Evolutionary conservation across 371 early-diverging fungal species (phyloP).

Genomic region (Saksenaea vasiformis): DNA sequence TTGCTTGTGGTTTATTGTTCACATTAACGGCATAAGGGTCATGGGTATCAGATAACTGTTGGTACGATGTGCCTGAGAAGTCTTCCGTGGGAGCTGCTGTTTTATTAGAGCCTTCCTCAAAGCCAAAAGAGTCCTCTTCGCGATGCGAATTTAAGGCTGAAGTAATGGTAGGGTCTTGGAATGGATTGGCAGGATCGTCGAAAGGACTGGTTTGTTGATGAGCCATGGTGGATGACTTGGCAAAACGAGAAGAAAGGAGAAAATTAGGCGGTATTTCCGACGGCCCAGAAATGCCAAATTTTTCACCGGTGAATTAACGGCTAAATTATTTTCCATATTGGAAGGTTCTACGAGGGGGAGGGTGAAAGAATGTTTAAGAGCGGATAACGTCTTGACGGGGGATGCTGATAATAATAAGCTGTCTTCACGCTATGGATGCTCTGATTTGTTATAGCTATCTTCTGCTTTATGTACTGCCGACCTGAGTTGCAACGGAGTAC

Average conservation of each 20-base stretch:
- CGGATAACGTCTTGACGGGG: too few species aligned
- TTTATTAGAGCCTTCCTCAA: slow-evolving; percentile 18
- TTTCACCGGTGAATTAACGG: too few species aligned
- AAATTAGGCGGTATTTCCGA: too few species aligned
- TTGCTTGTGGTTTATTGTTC: slow-evolving; percentile 10
- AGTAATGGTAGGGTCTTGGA: slow-evolving; percentile 62
- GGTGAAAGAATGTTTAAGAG: too few species aligned
- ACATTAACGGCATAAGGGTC: slow-evolving; percentile 34
- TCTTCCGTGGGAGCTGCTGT: slow-evolving; percentile 21
- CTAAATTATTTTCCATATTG: too few species aligned
- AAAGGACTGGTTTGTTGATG: slow-evolving; percentile 43
- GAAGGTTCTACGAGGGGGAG: too few species aligned
- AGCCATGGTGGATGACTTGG: slow-evolving; percentile 5
- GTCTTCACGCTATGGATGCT: too few species aligned
- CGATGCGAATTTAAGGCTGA: slow-evolving; percentile 48
- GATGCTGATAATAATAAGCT: too few species aligned
- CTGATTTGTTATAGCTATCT: too few species aligned
- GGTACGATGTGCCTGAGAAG: slow-evolving; percentile 34
- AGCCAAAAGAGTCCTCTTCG: slow-evolving; percentile 25
- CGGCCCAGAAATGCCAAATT: neutral
- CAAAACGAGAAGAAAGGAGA: neutral
- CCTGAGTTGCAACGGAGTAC: too few species aligned
- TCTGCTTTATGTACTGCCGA: too few species aligned
- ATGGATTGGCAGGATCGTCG: slow-evolving; percentile 62
- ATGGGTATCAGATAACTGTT: slow-evolving; percentile 35